phyloP scores from a whole-genome alignment of 2,329 filamentous ascomycete genomes.

The Ophiocordyceps unilateralis region DNA sequence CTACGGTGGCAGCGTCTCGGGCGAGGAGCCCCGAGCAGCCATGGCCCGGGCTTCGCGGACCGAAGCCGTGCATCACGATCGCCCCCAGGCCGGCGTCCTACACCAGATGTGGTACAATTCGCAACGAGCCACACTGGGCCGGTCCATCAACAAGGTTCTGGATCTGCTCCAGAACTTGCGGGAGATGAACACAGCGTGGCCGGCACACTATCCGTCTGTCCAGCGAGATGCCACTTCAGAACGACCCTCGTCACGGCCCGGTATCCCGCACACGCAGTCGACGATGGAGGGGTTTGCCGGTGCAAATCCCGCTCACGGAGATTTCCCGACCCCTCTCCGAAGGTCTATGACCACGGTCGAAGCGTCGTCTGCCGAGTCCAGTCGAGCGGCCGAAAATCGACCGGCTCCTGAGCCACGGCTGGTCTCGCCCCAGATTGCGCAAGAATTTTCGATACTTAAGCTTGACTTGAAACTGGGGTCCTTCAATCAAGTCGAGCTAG shows the following conservation, averaged over 20 bases:
- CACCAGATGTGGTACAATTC: conserved; percentile 92
- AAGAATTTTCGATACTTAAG: conserved; percentile 92
- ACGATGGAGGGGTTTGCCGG: conserved; percentile 27
- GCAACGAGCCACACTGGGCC: conserved; percentile 71
- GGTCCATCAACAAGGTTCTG: conserved; percentile 73
- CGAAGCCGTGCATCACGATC: conserved; percentile 23
- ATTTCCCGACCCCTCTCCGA: conserved; percentile 34
- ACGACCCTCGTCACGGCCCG: conserved; percentile 38
- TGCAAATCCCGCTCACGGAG: conserved; percentile 15
- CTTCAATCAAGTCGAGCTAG: conserved; percentile 72
- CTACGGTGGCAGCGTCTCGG: conserved; percentile 66
- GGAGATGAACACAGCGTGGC: conserved; percentile 81
- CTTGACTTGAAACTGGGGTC: conserved; percentile 82
- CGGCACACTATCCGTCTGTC: conserved; percentile 83
- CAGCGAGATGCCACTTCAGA: conserved; percentile 38
- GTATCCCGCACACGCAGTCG: conserved; percentile 46
- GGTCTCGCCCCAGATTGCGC: conserved; percentile 79
- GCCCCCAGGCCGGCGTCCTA: conserved; percentile 58
- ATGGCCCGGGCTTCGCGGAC: conserved; percentile 19
- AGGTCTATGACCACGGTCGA: conserved; percentile 59
- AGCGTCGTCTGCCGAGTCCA: conserved; percentile 46
- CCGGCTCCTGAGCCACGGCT: conserved; percentile 56
- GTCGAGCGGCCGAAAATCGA: conserved; percentile 47
- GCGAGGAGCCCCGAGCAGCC: conserved; percentile 33
- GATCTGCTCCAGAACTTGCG: conserved; percentile 72